Percentiles rank a stretch among this genome's conserved stretches.
Conservation (phyloP, 140 eudicot species). For the Erigeron philadelphicus region DNA sequence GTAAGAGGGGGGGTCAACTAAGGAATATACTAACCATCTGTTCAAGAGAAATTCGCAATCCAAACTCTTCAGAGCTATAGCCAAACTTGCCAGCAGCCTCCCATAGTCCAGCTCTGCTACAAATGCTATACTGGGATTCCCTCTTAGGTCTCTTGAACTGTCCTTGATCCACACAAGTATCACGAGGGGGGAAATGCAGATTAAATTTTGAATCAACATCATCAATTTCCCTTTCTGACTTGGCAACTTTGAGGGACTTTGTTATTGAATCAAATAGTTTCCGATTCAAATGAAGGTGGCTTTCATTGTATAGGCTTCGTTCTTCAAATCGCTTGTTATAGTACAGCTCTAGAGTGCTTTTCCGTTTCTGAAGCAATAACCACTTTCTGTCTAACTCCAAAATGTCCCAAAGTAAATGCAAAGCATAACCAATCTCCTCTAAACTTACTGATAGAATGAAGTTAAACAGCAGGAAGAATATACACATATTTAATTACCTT, state of each 20-base stretch:
- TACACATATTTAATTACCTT: conserved; percentile 45
- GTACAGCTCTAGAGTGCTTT: conserved; percentile 60
- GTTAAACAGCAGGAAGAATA: neutral
- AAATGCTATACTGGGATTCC: conserved; percentile 66
- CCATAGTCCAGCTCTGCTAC: conserved; percentile 91
- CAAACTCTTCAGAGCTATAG: conserved; percentile 92
- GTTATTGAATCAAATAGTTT: conserved; percentile 68
- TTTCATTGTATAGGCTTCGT: conserved; percentile 57
- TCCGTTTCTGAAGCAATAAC: conserved; percentile 86
- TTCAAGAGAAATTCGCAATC: conserved; percentile 74
- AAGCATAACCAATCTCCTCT: neutral
- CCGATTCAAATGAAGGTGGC: conserved; percentile 52
- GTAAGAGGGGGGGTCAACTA: neutral
- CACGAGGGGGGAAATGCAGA: conserved; percentile 84
- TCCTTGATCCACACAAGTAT: conserved; percentile 64
- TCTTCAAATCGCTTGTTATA: conserved; percentile 78
- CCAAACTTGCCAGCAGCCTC: conserved; percentile 88
- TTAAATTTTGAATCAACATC: conserved; percentile 87
- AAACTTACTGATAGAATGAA: neutral
- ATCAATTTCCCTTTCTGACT: conserved; percentile 91
- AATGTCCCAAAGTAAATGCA: conserved; percentile 85
- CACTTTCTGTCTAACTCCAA: conserved; percentile 86
- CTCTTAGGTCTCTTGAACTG: conserved; percentile 83
- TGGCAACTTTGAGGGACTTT: conserved; percentile 69
- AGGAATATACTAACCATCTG: conserved; percentile 50